Conservation (phyloP, 495 filamentous ascomycete genomes). For the Neurospora sp. region DNA sequence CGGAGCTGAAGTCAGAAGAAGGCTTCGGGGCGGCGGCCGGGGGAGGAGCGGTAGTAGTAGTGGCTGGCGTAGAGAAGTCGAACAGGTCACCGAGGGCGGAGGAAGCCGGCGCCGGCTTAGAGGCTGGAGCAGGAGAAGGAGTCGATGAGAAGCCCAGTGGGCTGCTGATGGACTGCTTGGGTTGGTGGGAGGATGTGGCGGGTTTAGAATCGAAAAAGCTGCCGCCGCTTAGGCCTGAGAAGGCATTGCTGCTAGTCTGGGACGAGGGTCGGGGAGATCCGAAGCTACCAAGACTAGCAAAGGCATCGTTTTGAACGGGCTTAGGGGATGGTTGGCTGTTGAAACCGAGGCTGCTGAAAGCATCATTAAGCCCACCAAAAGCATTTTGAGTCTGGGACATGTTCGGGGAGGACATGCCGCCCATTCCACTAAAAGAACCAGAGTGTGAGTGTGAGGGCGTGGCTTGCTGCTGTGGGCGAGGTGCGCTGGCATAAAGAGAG, state of each 20-base stretch:
- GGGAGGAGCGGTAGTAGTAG: slow-evolving; percentile 33
- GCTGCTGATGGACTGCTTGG: slow-evolving; percentile 35
- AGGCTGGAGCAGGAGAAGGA: slow-evolving; percentile 35
- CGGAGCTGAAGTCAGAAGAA: slow-evolving; percentile 38
- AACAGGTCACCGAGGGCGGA: slow-evolving; percentile 65
- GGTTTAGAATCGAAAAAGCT: slow-evolving; percentile 76
- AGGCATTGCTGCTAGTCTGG: slow-evolving; percentile 43
- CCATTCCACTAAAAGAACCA: slow-evolving; percentile 38
- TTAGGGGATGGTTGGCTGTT: slow-evolving; percentile 43
- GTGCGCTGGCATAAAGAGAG: slow-evolving; percentile 84
- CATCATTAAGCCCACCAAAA: slow-evolving; percentile 71
- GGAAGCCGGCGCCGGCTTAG: slow-evolving; percentile 36
- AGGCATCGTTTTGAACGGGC: slow-evolving; percentile 49
- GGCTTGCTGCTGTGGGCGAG: slow-evolving; percentile 50
- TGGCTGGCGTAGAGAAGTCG: slow-evolving; percentile 52
- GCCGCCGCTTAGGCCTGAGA: slow-evolving; percentile 49
- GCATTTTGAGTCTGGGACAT: slow-evolving; percentile 37
- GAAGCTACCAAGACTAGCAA: slow-evolving; percentile 60
- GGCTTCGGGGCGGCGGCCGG: slow-evolving; percentile 34
- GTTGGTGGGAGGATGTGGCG: slow-evolving; percentile 39
- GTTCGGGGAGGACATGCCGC: slow-evolving; percentile 43
- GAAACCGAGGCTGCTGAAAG: slow-evolving; percentile 78
- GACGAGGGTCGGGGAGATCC: slow-evolving; percentile 42
- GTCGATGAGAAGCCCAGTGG: slow-evolving; percentile 46
- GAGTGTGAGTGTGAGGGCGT: slow-evolving; percentile 32